These are phyloP conservation scores for Linnemannia schmuckeri DNA, from an alignment of 192 early-diverging fungal species.

Conservation along the genomic window DNA sequence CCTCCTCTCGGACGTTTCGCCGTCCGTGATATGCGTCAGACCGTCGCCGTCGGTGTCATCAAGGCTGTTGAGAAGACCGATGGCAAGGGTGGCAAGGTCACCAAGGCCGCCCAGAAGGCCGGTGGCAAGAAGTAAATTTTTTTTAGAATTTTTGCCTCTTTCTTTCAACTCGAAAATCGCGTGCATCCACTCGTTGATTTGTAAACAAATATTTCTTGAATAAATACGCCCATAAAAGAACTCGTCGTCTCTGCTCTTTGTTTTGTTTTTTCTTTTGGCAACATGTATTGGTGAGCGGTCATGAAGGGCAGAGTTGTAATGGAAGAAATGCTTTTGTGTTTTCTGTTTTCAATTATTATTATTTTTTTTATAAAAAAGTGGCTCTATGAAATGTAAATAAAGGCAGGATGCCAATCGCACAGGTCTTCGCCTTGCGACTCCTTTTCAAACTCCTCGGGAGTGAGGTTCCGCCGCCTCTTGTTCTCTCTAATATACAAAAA, in stretches of 20 bases:
- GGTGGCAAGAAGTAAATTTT: constrained; percentile 60
- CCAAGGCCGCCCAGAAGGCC: constrained; percentile 81
- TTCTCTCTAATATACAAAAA: constrained; percentile 72
- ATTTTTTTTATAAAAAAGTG: no score
- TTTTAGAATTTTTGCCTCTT: constrained; percentile 1
- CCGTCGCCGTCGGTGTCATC: constrained; percentile 97
- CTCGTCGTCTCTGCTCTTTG: neutral
- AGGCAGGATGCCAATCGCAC: constrained; percentile 44
- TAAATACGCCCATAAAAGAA: neutral
- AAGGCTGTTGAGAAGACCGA: constrained; percentile 90
- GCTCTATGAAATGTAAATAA: constrained; percentile 1
- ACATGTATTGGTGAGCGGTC: neutral
- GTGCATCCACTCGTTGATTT: neutral
- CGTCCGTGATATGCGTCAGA: constrained; percentile 98
- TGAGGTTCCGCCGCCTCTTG: constrained; percentile 60
- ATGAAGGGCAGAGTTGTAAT: neutral
- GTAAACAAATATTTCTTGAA: constrained; percentile 10
- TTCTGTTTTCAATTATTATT: neutral
- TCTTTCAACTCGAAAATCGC: neutral
- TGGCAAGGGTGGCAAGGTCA: constrained; percentile 75
- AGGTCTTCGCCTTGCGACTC: constrained; percentile 55
- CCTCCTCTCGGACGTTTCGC: constrained; percentile 97
- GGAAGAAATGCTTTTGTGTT: neutral
- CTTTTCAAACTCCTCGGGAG: constrained; percentile 59
- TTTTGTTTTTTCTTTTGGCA: neutral